phyloP scores from a whole-genome alignment of 169 alveolate species.

The Eimeria acervulina region DNA sequence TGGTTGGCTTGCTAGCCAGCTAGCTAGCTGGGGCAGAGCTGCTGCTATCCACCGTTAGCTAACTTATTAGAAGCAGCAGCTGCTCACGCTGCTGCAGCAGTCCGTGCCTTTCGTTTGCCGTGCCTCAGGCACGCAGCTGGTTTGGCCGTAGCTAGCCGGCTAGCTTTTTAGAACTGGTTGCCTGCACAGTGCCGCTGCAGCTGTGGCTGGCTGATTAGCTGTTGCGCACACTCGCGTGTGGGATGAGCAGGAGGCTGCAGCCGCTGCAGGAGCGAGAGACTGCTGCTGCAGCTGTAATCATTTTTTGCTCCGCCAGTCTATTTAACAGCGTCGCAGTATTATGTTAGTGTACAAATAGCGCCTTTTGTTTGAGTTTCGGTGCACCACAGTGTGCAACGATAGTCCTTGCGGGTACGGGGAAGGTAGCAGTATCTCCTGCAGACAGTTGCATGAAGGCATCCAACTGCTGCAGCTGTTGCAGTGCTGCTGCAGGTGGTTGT shows the following conservation, averaged over 20 bases:
- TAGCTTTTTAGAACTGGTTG: neutral
- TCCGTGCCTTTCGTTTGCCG: neutral
- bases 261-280: neutral
- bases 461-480: conserved; percentile 2
- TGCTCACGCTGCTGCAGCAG: neutral
- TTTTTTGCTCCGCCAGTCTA: neutral
- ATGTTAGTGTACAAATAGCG: neutral
- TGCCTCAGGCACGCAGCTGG: neutral
- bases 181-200: neutral
- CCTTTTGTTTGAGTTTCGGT: neutral
- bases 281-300: conserved; percentile 4
- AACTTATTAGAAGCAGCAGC: neutral
- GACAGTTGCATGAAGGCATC: neutral
- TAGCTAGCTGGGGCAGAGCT: neutral
- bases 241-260: neutral
- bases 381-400: neutral
- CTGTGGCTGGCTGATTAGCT: neutral
- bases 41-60: neutral
- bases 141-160: neutral
- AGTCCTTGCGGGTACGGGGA: neutral
- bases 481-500: neutral
- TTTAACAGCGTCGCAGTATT: neutral
- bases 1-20: neutral
- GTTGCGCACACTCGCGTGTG: neutral
- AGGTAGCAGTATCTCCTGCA: neutral